These are phyloP conservation scores for Apophysomyces variabilis DNA, from an alignment of 371 early-diverging fungal species.

Conservation along the genomic window DNA sequence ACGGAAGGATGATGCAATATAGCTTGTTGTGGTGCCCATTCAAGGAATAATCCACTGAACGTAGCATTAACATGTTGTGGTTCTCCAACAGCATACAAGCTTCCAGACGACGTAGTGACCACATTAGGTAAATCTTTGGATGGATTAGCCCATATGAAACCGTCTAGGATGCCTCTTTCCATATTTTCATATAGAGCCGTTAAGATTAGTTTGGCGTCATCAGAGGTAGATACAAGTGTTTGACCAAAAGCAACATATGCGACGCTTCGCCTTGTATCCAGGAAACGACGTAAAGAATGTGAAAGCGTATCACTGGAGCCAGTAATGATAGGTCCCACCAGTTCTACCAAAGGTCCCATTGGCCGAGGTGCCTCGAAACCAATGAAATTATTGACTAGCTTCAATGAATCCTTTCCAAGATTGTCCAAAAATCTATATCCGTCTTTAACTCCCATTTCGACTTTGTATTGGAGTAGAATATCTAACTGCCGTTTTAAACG, in stretches of 20 bases:
- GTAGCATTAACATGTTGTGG: constrained; percentile 11
- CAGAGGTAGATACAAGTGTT: constrained; percentile 7
- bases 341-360: constrained; percentile 35
- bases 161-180: constrained; percentile 30
- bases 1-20: constrained; percentile 39
- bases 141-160: constrained; percentile 37
- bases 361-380: constrained; percentile 39
- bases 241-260: constrained; percentile 46
- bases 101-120: constrained; percentile 18
- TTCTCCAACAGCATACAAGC: background rate
- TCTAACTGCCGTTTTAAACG: background rate
- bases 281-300: background rate
- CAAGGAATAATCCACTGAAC: constrained; percentile 16
- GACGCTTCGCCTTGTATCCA: constrained; percentile 24
- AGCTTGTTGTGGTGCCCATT: constrained; percentile 46
- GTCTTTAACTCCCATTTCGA: background rate
- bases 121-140: background rate
- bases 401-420: constrained; percentile 18
- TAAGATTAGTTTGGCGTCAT: constrained; percentile 12
- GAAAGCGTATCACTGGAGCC: constrained; percentile 19
- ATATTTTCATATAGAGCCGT: constrained; percentile 25
- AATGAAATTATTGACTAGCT: constrained; percentile 34
- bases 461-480: background rate
- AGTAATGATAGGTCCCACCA: constrained; percentile 41
- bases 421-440: background rate